A percentile compares a stretch with the other conserved stretches of the same genome.
phyloP scores from a whole-genome alignment of 352 stramenopile species.

The Elongisporangium anandrum region DNA sequence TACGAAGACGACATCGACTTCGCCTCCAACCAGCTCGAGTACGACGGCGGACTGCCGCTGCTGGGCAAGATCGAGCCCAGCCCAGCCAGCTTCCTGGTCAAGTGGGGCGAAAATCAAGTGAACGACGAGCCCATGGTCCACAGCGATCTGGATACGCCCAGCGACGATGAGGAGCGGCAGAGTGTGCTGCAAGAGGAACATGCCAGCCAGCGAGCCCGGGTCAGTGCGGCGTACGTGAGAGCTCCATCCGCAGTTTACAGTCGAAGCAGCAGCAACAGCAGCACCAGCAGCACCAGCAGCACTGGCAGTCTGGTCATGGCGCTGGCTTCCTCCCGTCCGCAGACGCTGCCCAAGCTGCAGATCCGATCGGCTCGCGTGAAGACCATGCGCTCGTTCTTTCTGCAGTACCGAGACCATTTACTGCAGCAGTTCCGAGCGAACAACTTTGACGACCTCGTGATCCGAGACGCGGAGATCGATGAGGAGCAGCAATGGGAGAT shows the following conservation, averaged over 20 bases:
- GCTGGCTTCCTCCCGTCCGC: background rate
- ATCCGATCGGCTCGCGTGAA: conserved; percentile 24
- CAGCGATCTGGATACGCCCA: background rate
- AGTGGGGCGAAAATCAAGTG: background rate
- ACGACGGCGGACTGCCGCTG: background rate
- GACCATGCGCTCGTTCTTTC: conserved; percentile 33
- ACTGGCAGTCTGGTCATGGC: background rate
- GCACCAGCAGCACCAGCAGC: conserved; percentile 6
- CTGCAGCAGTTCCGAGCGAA: conserved; percentile 25
- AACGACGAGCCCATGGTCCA: background rate
- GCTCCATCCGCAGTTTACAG: conserved; percentile 1
- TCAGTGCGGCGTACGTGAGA: background rate
- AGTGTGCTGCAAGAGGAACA: background rate
- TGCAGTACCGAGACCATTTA: conserved; percentile 44
- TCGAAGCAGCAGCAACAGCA: conserved; percentile 13
- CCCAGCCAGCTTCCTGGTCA: background rate
- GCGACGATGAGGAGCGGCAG: background rate
- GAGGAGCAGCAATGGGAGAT: conserved; percentile 45
- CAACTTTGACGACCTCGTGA: conserved; percentile 2
- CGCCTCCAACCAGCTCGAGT: background rate
- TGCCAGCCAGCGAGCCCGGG: background rate
- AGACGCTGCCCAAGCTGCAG: conserved; percentile 32
- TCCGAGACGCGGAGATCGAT: conserved; percentile 4
- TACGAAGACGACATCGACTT: conserved; percentile 7
- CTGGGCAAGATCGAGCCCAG: background rate